Base-by-base conservation (phyloP, 805 yeast genomes). In the Isabelozyma rhagii region DNA sequence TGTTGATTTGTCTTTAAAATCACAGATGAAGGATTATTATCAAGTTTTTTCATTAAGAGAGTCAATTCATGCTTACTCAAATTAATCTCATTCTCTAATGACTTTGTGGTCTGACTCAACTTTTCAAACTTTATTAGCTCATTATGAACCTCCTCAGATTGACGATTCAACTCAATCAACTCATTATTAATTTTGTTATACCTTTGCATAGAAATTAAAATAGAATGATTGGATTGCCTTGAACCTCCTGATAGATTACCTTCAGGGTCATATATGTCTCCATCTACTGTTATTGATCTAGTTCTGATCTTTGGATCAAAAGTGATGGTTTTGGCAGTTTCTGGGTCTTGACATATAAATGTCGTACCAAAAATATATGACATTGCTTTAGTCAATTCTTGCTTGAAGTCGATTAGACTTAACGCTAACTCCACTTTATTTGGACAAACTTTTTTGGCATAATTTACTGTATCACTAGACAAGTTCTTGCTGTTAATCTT, bases 211-310 rank as follows among this genome's bases (percentile, higher is more conserved):
- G 80, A 81, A 9, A 81, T 64, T 49, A 92, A 72, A 3, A 87
- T 66, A 0, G 90, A 79, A 1, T 81, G 76, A 13, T 80, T 71
- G 45, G 74, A 73, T 54, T 77, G 83, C 56, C 93, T 78, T 17
- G 96, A 84, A n/a, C 98, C 98, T 44, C 99, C 99, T 1, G 97
- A 88, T 27, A 94, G 73, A 7, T 96, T 89, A 13, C 99, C 99
- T 56, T 87, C 90, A 0, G 99, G 99, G 63, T 94, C 99, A 68
- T 92, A 94, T 9, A 86, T 80, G 65, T 94, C 99, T 46, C 99
- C 99, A 47, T 91, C 92, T 34, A 88, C 65, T 0, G 99, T 94
- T 13, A 96, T 90, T 29, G 96, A 85, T 59, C 91, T 83, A 0
- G 92, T 77, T 54, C 89, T 78, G 13, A 93, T 83, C 48, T 82